Base-by-base conservation (phyloP, 148 eudicot species). In the Spergularia bocconei region DNA sequence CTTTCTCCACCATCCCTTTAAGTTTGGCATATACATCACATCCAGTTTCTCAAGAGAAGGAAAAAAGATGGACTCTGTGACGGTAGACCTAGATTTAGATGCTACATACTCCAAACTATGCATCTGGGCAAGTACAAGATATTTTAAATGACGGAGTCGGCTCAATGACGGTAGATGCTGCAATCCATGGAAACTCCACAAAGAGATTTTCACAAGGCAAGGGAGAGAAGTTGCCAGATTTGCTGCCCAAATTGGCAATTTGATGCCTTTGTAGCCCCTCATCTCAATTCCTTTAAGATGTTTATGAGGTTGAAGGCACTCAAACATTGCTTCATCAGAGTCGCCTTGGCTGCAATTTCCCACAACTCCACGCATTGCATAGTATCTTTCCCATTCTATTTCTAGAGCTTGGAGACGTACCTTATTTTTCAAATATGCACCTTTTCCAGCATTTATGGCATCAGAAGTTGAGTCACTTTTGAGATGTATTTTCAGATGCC, bases 1-100 rank as follows among this genome's bases (percentile, higher is more conserved):
- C 10, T 68, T 62, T 58, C 44, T 70, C 71, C 76, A 70, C 79
- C 79, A 75, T 19, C 76, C 79, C 60, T 63, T 79, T 20, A 75
- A 19, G 2, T 62, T 38, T 19, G 50, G 47, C 48, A 74, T 15
- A 15, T n/a, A 0, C 5, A 0, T 0, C 47, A 74, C 66, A 9
- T 3, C 11, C 12, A 79, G 70, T 13, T 13, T 10, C 69, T 74
- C 75, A 19, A 74, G 19, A 21, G 78, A 68, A 13, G 77, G 78
- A 55, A 63, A 74, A 63, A 79, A 75, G 14, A 15, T 13, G 16
- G 20, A 23, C 11, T 56, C 1, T 29, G 36, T 1, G 4, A 29
- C 4, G 36, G 36, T 29, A 29, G 36, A 29, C 36, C 36, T 29
- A 29, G 36, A 29, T 29, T 29, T 29, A 29, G 36, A 29, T 2